A percentile compares a stretch with the other conserved stretches of the same genome.
These are phyloP conservation scores for Intubia oerlemansii DNA, from an alignment of 2,329 filamentous ascomycete genomes.

Conservation along the genomic window DNA sequence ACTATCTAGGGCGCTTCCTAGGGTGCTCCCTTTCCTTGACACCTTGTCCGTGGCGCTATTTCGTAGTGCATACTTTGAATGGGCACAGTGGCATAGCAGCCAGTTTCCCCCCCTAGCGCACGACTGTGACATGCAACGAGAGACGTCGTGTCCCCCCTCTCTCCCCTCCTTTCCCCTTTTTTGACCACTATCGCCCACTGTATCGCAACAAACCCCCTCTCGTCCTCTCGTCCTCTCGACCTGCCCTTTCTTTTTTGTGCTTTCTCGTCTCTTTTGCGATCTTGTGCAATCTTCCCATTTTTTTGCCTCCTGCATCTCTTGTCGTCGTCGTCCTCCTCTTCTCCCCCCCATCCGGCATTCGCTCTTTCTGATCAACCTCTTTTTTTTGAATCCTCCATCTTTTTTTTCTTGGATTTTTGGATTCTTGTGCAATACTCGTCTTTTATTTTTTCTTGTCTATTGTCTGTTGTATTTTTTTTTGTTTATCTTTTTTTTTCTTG, in stretches of 20 bases:
- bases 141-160: background rate
- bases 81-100: no score
- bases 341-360: conserved; percentile 1
- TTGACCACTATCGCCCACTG: no score
- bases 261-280: background rate
- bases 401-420: conserved; percentile 1
- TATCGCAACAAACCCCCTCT: no score
- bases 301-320: background rate
- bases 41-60: no score
- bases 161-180: background rate
- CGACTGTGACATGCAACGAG: no score
- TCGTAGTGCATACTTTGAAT: no score
- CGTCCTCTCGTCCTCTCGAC: conserved; percentile 1
- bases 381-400: background rate
- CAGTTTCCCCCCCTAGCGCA: no score
- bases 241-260: background rate
- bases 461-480: background rate
- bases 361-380: background rate
- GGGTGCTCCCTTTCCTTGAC: no score
- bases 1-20: no score
- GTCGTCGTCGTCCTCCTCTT: background rate
- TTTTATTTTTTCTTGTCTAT: conserved; percentile 1
- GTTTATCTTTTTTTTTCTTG: background rate
- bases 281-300: background rate
- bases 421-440: conserved; percentile 3